Evolutionary conservation across 2,329 filamentous ascomycete genomes (phyloP), one percentile per base, ranked within the genome.

Genomic region (Calonectria ilicicola): DNA sequence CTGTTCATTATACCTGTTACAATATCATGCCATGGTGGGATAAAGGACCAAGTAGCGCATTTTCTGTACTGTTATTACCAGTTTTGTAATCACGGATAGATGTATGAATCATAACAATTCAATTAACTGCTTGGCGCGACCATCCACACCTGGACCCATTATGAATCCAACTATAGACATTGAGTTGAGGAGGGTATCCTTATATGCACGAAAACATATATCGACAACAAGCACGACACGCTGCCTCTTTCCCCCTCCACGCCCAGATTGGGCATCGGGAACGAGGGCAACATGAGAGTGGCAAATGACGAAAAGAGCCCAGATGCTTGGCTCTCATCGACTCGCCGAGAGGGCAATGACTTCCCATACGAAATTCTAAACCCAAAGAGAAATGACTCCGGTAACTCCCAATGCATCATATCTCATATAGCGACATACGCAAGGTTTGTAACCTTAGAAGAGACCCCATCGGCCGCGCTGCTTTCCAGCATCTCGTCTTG

Each of bases 391-490:
- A 78, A 76, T 73, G 76, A 80, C 78, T 79, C 78, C 78, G 56
- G 63, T 71, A 80, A 80, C 79, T 80, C 79, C 78, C 77, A 72
- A 70, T 77, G 74, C 72, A 77, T 80, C 79, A 76, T 79, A 70
- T 79, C 78, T 80, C 79, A 70, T 80, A 53, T 58, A 42, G 53
- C 65, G 69, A 62, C 64, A 27, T 26, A 27, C 53, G 26, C 23
- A 26, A 21, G 38, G 38, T 65, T 29, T 47, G 42, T 21, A 27
- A n/a, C 27, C 67, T 82, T 74, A 89, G 77, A 89, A 89, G 62
- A 89, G 78, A 5, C 87, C 87, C 87, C 88, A 89, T 64, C 87
- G 84, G 23, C 86, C 85, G 21, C 86, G 83, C 73, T 86, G 84
- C 77, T 86, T 87, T 53, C 83, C 82, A 26, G 69, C 67, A 27